Evolutionary conservation across 805 yeast species (phyloP), one percentile per base, ranked within the genome.

Genomic region (Ogataea ganodermae): DNA sequence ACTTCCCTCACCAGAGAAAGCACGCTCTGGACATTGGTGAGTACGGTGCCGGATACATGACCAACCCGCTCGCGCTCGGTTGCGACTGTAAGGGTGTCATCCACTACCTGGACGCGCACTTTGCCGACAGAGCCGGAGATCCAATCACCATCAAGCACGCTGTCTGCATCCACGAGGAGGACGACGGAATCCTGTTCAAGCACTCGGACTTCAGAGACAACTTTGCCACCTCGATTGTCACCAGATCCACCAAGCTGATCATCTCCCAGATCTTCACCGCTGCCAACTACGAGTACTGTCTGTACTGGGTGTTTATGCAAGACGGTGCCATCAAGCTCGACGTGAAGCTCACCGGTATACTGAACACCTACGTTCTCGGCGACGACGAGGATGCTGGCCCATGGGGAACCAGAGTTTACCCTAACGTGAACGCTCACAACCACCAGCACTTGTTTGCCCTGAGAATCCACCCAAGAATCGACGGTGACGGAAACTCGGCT

Each of bases 21-120:
- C 94, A 86, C 60, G 94, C 94, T 36, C 80, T 86, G 68, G 94
- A 86, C 69, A 81, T 86, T 56, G 94, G 94, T 66, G 94, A 86
- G 67, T 86, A 86, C 65, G 94, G 94, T 71, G 92, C 90, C 52
- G 94, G 94, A 62, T 80, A 81, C 72, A 81, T 86, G 83, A 83
- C 94, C 45, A 86, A 86, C 69, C 87, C 91, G 27, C 74, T 86
- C 55, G 71, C 85, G 17, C 75, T 86, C 46, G 92, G 92, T 35
- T 86, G 94, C 66, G 94, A 86, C 67, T 86, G 94, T 73, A 86
- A 86, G 67, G 94, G 94, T 64, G 89, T 81, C 37, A 86, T 86
- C 59, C 91, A 87, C 66, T 86, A 86, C 70, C 64, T 86, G 68
- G 91, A 86, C 68, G 91, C 88, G n/a, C 83, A 80, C 66, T 83